Conservation (phyloP, 306 rosid genomes). For the Fagus crenata region DNA sequence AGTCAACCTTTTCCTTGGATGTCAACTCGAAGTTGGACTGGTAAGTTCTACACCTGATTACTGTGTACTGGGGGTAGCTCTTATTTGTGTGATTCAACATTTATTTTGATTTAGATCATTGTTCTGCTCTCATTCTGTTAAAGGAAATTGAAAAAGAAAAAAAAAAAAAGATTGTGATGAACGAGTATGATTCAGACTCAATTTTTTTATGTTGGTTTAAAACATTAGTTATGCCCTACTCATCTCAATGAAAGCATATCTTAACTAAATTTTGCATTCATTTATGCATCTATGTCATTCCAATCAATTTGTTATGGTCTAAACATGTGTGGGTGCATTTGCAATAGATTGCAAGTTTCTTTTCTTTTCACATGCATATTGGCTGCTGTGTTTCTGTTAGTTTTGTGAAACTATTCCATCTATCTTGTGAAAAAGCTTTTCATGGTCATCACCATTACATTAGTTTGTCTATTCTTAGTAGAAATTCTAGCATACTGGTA, state of each 20-base stretch:
- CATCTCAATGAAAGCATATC: too few species aligned
- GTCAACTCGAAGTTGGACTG: conserved; percentile 93
- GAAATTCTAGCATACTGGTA: background rate
- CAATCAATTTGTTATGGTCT: background rate
- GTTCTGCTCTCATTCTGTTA: background rate
- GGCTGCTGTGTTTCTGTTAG: background rate
- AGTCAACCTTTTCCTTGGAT: conserved; percentile 89
- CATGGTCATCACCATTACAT: background rate
- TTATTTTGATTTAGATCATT: background rate
- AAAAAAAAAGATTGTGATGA: background rate
- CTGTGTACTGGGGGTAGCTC: background rate
- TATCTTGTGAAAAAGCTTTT: background rate
- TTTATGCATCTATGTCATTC: too few species aligned
- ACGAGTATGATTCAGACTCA: background rate
- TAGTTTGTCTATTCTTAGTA: conserved; percentile 7
- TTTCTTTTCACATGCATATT: background rate
- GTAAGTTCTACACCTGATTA: conserved; percentile 44
- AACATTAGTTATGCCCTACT: background rate
- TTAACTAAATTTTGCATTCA: too few species aligned
- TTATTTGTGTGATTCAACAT: background rate
- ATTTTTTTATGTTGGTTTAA: background rate
- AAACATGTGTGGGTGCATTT: background rate
- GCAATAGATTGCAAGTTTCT: background rate
- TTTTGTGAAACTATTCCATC: background rate
- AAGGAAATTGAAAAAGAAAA: background rate